Evolutionary conservation across 2,329 filamentous ascomycete species (phyloP).

Genomic region (Arachnomyces sp.): DNA sequence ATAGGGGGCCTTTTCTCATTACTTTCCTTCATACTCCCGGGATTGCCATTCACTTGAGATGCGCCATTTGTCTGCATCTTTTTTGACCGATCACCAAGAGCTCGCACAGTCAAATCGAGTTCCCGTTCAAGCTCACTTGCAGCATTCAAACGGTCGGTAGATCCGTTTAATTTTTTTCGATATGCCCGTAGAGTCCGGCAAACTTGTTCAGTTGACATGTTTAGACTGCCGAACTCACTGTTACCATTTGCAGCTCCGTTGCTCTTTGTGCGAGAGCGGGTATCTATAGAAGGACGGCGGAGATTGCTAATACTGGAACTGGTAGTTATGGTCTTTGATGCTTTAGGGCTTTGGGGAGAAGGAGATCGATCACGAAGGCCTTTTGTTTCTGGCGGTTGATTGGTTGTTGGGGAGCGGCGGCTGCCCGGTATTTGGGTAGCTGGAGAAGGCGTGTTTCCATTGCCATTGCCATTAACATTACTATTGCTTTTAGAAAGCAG

Average conservation of each 20-base stretch:
- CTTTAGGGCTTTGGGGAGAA: constrained; percentile 33
- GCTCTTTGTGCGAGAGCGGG: constrained; percentile 41
- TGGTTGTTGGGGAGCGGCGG: constrained; percentile 24
- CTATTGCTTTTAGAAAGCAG: constrained; percentile 18
- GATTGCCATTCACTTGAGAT: constrained; percentile 7
- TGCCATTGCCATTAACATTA: constrained; percentile 15
- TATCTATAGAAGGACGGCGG: constrained; percentile 44
- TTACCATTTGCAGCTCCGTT: constrained; percentile 16
- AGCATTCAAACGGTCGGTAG: constrained; percentile 41
- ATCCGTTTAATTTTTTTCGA: constrained; percentile 49
- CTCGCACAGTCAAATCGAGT: constrained; percentile 38
- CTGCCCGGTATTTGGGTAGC: constrained; percentile 20
- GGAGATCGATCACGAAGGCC: constrained; percentile 25
- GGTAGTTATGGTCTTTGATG: constrained; percentile 21
- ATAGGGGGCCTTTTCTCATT: constrained; percentile 23
- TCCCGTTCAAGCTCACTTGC: constrained; percentile 52
- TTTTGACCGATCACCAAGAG: constrained; percentile 24
- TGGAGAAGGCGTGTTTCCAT: constrained; percentile 19
- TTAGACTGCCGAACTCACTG: constrained; percentile 41
- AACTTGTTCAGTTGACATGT: constrained; percentile 50
- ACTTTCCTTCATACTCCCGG: constrained; percentile 25
- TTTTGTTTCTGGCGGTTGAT: constrained; percentile 18
- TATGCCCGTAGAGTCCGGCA: constrained; percentile 52
- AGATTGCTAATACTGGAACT: constrained; percentile 25
- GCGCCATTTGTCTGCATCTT: constrained; percentile 18